These are phyloP conservation scores for Diplodia mutila DNA, from an alignment of 2,329 filamentous ascomycete genomes.

Conservation along the genomic window DNA sequence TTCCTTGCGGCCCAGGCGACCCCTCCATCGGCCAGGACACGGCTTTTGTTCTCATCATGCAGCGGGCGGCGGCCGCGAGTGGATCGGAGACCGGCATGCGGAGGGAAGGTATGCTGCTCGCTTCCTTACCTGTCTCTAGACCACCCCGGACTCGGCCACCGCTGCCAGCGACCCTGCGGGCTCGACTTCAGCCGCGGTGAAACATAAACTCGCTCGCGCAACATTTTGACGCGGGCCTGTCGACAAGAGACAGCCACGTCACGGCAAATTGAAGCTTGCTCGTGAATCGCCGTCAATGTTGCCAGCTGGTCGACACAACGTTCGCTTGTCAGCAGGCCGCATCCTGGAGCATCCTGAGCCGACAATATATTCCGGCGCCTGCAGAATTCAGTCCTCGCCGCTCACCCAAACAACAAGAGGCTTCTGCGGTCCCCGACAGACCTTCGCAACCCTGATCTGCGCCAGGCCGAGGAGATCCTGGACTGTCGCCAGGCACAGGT, in stretches of 20 bases:
- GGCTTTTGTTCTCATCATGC: constrained; percentile 7
- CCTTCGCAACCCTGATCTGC: not conserved
- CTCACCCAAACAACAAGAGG: no score
- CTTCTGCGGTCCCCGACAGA: not conserved
- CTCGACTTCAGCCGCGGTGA: not conserved
- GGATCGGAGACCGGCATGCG: constrained; percentile 21
- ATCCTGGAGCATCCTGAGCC: not conserved
- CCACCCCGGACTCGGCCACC: not conserved
- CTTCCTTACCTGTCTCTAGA: constrained; percentile 18
- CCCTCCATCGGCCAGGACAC: not conserved
- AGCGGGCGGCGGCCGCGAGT: constrained; percentile 1
- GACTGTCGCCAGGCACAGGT: not conserved
- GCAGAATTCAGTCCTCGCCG: not conserved
- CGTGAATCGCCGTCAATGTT: not conserved
- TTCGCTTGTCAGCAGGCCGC: not conserved
- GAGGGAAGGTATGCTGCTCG: constrained; percentile 15
- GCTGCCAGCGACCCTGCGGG: not conserved
- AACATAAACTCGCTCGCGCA: not conserved
- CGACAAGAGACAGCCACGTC: not conserved
- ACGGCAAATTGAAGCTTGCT: not conserved
- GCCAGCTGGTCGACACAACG: not conserved
- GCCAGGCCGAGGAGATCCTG: not conserved
- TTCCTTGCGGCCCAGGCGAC: not conserved
- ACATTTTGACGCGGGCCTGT: not conserved
- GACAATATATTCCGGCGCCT: not conserved